phyloP scores from a whole-genome alignment of 495 filamentous ascomycete species.

The Hypomontagnella submonticulosa region DNA sequence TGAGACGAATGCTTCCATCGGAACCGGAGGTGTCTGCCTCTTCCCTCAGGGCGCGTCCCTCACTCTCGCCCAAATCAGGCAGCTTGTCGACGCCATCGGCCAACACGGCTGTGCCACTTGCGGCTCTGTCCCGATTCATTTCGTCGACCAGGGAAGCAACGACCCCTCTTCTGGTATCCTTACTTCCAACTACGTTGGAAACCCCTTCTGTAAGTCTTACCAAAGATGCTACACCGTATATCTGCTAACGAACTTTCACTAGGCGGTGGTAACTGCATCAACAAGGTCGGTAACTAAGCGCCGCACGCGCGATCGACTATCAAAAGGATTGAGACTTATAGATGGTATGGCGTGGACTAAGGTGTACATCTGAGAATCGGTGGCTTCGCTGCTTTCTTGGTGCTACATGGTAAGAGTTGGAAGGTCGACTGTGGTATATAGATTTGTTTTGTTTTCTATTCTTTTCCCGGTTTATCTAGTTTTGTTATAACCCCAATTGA shows the following conservation, averaged over 20 bases:
- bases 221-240: not conserved
- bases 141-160: conserved; percentile 39
- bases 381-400: too few relatives aligned
- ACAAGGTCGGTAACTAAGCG: conserved; percentile 11
- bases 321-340: too few relatives aligned
- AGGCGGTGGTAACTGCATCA: conserved; percentile 29
- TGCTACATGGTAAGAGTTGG: too few relatives aligned
- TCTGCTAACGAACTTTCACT: not conserved
- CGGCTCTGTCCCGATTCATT: conserved; percentile 43
- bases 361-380: too few relatives aligned
- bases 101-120: conserved; percentile 39
- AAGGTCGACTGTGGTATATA: too few relatives aligned
- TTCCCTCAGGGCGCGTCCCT: conserved; percentile 29
- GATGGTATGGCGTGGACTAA: too few relatives aligned
- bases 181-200: conserved; percentile 45
- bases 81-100: conserved; percentile 25
- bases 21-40: conserved; percentile 23
- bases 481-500: too few relatives aligned
- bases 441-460: too few relatives aligned
- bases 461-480: too few relatives aligned
- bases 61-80: conserved; percentile 24
- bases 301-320: too few relatives aligned
- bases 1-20: not conserved
- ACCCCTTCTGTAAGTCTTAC: conserved; percentile 32
- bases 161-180: conserved; percentile 40